Evolutionary conservation across 2,329 filamentous ascomycete species (phyloP).

Genomic region (Aureobasidium sp.): DNA sequence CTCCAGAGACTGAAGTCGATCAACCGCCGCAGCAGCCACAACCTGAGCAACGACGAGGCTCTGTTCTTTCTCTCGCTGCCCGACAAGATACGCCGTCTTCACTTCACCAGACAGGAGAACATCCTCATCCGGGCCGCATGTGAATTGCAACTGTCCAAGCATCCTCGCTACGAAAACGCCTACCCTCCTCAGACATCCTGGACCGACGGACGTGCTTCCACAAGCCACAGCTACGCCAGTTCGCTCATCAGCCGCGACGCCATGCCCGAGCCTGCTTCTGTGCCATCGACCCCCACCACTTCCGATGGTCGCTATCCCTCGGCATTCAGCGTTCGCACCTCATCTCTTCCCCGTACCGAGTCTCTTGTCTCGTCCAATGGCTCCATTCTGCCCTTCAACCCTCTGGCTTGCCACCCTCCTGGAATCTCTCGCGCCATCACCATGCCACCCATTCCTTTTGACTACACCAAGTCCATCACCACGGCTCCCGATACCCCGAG

Average conservation of each 20-base stretch:
- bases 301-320: not conserved
- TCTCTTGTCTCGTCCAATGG: not conserved
- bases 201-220: constrained; percentile 2
- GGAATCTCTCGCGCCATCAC: not conserved
- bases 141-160: constrained; percentile 30
- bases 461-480: not conserved
- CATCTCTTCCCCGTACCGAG: not conserved
- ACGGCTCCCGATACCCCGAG: not conserved
- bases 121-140: constrained; percentile 50
- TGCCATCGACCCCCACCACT: not conserved
- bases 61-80: constrained; percentile 65
- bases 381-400: not conserved
- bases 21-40: constrained; percentile 30
- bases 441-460: not conserved
- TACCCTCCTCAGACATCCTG: constrained; percentile 1
- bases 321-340: not conserved
- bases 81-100: constrained; percentile 62
- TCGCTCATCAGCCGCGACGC: not conserved
- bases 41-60: constrained; percentile 42
- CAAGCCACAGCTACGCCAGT: constrained; percentile 6
- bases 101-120: constrained; percentile 68
- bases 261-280: not conserved
- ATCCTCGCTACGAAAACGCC: not conserved
- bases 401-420: constrained; percentile 1
- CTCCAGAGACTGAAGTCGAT: constrained; percentile 23